Percentiles rank a stretch among this genome's conserved stretches.
These are phyloP conservation scores for Corylus avellana DNA, from an alignment of 306 rosid species.

Conservation along the genomic window DNA sequence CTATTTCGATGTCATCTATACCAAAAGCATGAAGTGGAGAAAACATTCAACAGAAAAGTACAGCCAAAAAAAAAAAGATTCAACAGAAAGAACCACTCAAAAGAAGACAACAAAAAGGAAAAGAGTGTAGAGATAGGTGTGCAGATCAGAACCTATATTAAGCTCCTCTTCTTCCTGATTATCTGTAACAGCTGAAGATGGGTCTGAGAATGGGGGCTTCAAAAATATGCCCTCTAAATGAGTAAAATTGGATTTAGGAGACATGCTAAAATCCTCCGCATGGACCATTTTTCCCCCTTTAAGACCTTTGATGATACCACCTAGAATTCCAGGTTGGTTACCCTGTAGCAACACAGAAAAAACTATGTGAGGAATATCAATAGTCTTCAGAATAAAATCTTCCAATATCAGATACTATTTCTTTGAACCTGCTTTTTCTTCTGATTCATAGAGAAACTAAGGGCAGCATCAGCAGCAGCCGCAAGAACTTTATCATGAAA, in stretches of 20 bases:
- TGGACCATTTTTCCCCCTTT: slow-evolving; percentile 60
- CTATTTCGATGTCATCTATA: slow-evolving; percentile 87
- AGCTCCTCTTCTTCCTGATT: slow-evolving; percentile 62
- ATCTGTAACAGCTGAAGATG: slow-evolving; percentile 37
- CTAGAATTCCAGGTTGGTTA: slow-evolving; percentile 63
- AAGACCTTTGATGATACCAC: slow-evolving; percentile 83
- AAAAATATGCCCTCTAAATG: slow-evolving; percentile 63
- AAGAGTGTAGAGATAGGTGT: slow-evolving; percentile 2
- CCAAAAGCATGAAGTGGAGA: slow-evolving; percentile 26
- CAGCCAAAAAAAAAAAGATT: slow-evolving; percentile 17
- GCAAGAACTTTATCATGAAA: slow-evolving; percentile 87
- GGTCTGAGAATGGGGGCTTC: slow-evolving; percentile 44
- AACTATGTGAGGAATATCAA: slow-evolving; percentile 12
- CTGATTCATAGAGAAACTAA: slow-evolving; percentile 57
- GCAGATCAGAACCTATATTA: slow-evolving; percentile 65
- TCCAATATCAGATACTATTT: not conserved
- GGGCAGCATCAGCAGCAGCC: slow-evolving; percentile 92
- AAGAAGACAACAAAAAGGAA: slow-evolving; percentile 1
- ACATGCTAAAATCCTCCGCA: slow-evolving; percentile 25
- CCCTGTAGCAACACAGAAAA: slow-evolving; percentile 50
- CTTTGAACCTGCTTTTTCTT: slow-evolving; percentile 79
- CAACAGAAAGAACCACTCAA: not conserved
- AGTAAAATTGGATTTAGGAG: slow-evolving; percentile 47
- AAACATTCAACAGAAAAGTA: slow-evolving; percentile 19
- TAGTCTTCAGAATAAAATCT: slow-evolving; percentile 11